Conservation (phyloP, 202 grass and related monocot species). For the Schoenoplectus tabernaemontani region DNA sequence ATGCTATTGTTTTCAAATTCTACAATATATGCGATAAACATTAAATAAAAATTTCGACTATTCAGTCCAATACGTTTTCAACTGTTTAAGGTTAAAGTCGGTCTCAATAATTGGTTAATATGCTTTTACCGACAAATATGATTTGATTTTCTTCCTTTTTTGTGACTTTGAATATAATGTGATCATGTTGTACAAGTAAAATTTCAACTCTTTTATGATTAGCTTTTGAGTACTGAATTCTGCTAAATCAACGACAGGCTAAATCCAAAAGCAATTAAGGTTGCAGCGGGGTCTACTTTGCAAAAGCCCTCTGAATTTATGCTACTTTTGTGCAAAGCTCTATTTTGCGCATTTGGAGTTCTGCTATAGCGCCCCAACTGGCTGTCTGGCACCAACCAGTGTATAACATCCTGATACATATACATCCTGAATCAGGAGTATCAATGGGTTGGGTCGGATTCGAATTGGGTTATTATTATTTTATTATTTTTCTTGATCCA, state of each 20-base stretch:
- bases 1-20: neutral
- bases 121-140: neutral
- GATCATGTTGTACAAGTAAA: neutral
- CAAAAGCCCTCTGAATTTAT: constrained; percentile 5
- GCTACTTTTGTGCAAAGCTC: constrained; percentile 8
- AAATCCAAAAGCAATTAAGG: constrained; percentile 25
- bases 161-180: neutral
- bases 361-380: neutral
- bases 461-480: neutral
- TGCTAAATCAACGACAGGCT: constrained; percentile 15
- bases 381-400: neutral
- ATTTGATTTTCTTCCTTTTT: neutral
- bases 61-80: neutral
- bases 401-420: neutral
- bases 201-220: constrained; percentile 19
- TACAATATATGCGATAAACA: neutral
- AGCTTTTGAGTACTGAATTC: neutral
- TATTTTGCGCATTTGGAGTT: neutral
- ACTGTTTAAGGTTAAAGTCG: neutral
- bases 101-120: neutral
- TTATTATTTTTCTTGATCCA: neutral
- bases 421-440: neutral
- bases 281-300: constrained; percentile 19
- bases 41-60: neutral
- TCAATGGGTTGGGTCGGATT: neutral